Percentiles rank a stretch among this genome's conserved stretches.
Conservation (phyloP, 78 protist species). For the Dictyostelium purpureum region DNA sequence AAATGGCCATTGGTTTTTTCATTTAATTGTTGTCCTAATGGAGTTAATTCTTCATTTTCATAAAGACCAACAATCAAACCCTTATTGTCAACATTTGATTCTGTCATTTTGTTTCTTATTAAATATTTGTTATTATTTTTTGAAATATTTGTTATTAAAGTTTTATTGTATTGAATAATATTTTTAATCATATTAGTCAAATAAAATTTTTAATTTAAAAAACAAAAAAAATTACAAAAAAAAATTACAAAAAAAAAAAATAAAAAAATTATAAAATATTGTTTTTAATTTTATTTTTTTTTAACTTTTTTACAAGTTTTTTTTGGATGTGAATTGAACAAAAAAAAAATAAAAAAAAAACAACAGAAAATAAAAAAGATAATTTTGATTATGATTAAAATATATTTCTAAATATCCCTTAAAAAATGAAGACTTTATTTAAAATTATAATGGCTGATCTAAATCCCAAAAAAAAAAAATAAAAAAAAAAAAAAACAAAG, state of each 20-base stretch:
- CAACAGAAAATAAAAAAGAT: too few species aligned
- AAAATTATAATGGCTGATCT: too few species aligned
- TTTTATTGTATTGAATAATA: background rate
- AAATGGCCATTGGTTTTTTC: conserved; percentile 29
- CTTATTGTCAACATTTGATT: background rate
- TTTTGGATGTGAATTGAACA: too few species aligned
- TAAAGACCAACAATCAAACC: conserved; percentile 62
- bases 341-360: too few species aligned
- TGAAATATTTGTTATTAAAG: background rate
- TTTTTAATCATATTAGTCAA: background rate
- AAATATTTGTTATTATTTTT: background rate
- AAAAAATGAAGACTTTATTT: too few species aligned
- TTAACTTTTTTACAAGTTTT: too few species aligned
- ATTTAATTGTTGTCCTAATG: conserved; percentile 25
- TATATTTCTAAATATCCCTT: too few species aligned
- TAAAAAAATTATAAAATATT: background rate
- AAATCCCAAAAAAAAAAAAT: too few species aligned
- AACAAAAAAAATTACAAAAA: background rate
- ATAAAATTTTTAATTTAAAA: background rate
- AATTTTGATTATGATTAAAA: too few species aligned
- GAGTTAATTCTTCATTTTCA: conserved; percentile 48
- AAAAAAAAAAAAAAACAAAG: too few species aligned
- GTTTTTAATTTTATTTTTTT: background rate
- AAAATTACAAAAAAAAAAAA: background rate
- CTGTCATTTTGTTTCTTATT: conserved; percentile 12